Conservation (phyloP, 345 rosid genomes). For the Angophora floribunda region DNA sequence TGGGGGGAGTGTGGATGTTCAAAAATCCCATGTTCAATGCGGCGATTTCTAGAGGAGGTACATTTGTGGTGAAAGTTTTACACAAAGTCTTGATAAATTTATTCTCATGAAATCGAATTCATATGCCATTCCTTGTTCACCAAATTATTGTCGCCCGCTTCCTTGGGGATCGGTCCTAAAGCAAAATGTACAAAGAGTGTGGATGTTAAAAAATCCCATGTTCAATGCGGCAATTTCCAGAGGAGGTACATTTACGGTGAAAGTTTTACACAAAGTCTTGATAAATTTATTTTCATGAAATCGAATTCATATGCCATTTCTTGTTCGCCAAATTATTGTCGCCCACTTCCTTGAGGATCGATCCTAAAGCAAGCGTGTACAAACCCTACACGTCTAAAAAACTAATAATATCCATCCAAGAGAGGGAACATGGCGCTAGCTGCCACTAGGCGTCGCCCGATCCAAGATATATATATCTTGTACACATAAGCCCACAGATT, state of each 20-base stretch:
- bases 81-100: background rate
- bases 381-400: background rate
- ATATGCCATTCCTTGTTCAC: background rate
- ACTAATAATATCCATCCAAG: background rate
- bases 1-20: background rate
- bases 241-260: background rate
- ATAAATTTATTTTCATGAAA: background rate
- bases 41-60: background rate
- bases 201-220: background rate
- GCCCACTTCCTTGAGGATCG: background rate
- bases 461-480: constrained; percentile 8
- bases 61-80: background rate
- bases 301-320: background rate
- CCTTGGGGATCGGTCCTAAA: background rate
- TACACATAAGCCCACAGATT: background rate
- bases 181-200: background rate
- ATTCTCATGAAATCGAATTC: background rate
- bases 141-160: background rate
- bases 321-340: background rate
- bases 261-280: background rate
- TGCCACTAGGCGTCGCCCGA: constrained; percentile 4
- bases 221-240: background rate
- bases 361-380: background rate
- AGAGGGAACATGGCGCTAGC: constrained; percentile 1
- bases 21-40: background rate